A percentile compares a stretch with the other conserved stretches of the same genome.
These are phyloP conservation scores for Podaxis sp. DNA, from an alignment of 768 basidiomycete genomes.

Conservation along the genomic window DNA sequence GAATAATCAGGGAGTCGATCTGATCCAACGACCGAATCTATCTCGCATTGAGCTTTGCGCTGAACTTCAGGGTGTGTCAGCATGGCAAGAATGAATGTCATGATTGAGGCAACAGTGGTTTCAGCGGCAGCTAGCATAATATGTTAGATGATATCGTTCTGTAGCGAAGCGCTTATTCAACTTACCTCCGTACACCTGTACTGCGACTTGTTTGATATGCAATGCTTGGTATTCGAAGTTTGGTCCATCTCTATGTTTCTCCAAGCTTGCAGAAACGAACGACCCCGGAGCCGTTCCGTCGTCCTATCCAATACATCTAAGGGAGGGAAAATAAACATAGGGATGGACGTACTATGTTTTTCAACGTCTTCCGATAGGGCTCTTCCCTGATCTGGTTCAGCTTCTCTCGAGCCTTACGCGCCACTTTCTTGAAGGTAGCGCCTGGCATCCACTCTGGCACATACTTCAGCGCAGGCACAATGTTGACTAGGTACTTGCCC, in stretches of 20 bases:
- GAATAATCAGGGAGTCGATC: constrained; percentile 16
- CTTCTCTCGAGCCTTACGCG: not conserved
- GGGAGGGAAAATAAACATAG: too few relatives aligned
- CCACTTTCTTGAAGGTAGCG: constrained; percentile 11
- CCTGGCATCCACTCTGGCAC: constrained; percentile 18
- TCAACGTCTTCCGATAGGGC: not conserved
- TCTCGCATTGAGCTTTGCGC: constrained; percentile 7
- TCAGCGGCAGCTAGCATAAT: constrained; percentile 8
- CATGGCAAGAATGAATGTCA: constrained; percentile 34
- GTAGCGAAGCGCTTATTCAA: not conserved
- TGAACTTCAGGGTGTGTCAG: constrained; percentile 11
- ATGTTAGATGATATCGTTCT: too few relatives aligned
- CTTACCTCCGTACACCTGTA: constrained; percentile 7
- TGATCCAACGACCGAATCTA: constrained; percentile 3
- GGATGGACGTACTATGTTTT: not conserved
- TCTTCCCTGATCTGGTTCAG: not conserved
- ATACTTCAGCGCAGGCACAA: constrained; percentile 12
- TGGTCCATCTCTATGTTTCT: not conserved
- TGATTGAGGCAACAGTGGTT: constrained; percentile 30
- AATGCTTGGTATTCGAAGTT: not conserved
- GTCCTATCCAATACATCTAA: not conserved
- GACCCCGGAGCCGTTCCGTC: not conserved
- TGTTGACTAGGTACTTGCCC: constrained; percentile 14
- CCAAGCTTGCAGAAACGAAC: not conserved
- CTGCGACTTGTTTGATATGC: not conserved